These are phyloP conservation scores for Xylaria sp. DNA, from an alignment of 2,329 filamentous ascomycete species.

Conservation along the genomic window DNA sequence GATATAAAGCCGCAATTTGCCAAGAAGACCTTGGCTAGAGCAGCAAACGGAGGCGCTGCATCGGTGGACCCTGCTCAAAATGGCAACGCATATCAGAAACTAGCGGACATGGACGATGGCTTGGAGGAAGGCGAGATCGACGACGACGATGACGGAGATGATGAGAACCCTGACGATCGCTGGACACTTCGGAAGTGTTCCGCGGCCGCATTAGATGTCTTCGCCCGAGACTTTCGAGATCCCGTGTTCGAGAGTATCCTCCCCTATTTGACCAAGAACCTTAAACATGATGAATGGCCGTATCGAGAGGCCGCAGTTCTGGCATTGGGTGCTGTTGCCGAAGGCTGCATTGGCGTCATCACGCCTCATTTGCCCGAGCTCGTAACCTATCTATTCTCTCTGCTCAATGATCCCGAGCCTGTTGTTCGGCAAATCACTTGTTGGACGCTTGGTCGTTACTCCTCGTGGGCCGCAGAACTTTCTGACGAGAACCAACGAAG, in stretches of 20 bases:
- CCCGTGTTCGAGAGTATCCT: slow-evolving; percentile 90
- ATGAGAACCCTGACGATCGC: slow-evolving; percentile 82
- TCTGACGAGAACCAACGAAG: slow-evolving; percentile 69
- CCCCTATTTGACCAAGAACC: slow-evolving; percentile 88
- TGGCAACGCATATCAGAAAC: slow-evolving; percentile 60
- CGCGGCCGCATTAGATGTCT: slow-evolving; percentile 90
- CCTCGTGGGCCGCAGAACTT: slow-evolving; percentile 85
- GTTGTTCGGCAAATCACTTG: slow-evolving; percentile 97
- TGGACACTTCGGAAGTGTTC: slow-evolving; percentile 99
- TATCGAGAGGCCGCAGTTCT: slow-evolving; percentile 93
- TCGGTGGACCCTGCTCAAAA: slow-evolving; percentile 59
- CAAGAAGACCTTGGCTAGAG: slow-evolving; percentile 66
- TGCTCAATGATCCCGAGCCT: slow-evolving; percentile 83
- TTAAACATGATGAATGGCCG: slow-evolving; percentile 88
- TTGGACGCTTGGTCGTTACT: slow-evolving; percentile 95
- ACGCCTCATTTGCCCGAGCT: slow-evolving; percentile 89
- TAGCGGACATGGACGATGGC: slow-evolving; percentile 70
- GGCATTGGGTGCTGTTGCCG: slow-evolving; percentile 90
- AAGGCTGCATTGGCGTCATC: slow-evolving; percentile 90
- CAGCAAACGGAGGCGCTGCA: slow-evolving; percentile 59
- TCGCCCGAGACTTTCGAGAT: slow-evolving; percentile 86
- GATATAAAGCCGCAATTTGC: slow-evolving; percentile 95
- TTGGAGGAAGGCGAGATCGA: slow-evolving; percentile 89
- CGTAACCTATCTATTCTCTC: slow-evolving; percentile 85
- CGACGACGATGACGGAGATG: slow-evolving; percentile 75